Evolutionary conservation across 305 asterid species (phyloP), one percentile per base, ranked within the genome.

Genomic region (Fraxinus dipetala): DNA sequence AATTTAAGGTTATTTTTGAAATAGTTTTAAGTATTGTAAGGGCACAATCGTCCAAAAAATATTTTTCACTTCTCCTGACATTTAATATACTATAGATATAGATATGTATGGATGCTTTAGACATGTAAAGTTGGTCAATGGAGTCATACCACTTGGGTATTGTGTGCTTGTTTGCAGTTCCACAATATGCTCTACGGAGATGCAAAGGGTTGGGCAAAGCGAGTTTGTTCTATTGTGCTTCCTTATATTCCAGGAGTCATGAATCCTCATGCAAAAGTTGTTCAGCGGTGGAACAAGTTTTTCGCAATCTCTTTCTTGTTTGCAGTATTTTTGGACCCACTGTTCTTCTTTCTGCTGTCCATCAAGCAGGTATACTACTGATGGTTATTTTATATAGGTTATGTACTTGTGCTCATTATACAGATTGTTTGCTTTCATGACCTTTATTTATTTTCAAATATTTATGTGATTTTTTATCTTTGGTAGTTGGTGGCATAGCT

Each of bases 251-350:
- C 94, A 7, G 88, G 93, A 54, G 90, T 94, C 82, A 93, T 93
- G 93, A 91, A 91, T 87, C 97, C 97, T 85, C 97, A 93, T 73
- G 75, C 90, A 1, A 86, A 84, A 84, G 77, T 74, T 78, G 91
- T 94, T 81, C 98, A 94, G 85, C 86, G 83, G 85, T 93, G 97
- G 98, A 93, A 91, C 91, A 81, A 90, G 86, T 94, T 93, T 88
- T 94, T 94, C 32, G 94, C 85, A 75, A 84, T 91, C 80, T 88
- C 93, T 83, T 93, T 93, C 92, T 87, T 91, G 79, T 81, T 89
- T 86, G 96, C 97, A 22, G 88, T 91, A 80, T 91, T 91, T 84
- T 80, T 94, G 61, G 98, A 94, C 88, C 98, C 97, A 0, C 34
- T 94, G 79, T 94, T 94, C 96, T 91, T 94, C 85, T 91, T 94